Base-by-base conservation (phyloP, 1,139 yeast species). In the Diutina scorzettiae region DNA sequence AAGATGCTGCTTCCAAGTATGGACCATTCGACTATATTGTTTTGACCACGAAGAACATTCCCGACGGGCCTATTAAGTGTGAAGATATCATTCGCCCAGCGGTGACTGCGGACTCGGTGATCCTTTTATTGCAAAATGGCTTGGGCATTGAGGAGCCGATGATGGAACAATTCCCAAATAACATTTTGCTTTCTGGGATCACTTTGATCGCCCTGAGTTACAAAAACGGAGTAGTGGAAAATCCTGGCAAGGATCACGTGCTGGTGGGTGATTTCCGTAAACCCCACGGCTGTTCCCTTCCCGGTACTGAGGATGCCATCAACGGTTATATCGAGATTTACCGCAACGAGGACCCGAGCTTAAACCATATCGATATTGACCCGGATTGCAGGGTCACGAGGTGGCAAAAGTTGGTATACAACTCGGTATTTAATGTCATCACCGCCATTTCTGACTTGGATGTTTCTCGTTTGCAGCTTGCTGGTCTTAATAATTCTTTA, bases 331-430 rank as follows among this genome's bases (percentile, higher is more conserved):
- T 71, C 6, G 63, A 62, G 2, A 51, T 80, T 5, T 81, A 81
- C 55, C 58, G 57, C 40, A 69, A 70, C 42, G 67, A 53, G 2
- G 55, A 55, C 42, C 52, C 56, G n/a, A 48, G 62, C 7, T 55
- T 66, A 48, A 76, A 75, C 50, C 50, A 53, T 5, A 67, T 73
- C 40, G 53, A 53, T 8, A 58, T 69, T 36, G 81, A 78, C 51
- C 59, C 56, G 12, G 59, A 74, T 48, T 76, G 71, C 14, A 69
- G 71, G 46, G 64, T 61, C 51, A 66, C 77, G 5, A 64, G 94
- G 55, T 83, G 93, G 93, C 66, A 74, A 46, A 83, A 83, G 55
- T 65, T 83, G 44, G 69, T 81, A 18, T 82, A 82, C 60, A 83
- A 83, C 53, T 73, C 82, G 7, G 70, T 77, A 3, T 68, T 76